Evolutionary conservation across 306 rosid genomes (phyloP).

Genomic region (Argentina anserina): DNA sequence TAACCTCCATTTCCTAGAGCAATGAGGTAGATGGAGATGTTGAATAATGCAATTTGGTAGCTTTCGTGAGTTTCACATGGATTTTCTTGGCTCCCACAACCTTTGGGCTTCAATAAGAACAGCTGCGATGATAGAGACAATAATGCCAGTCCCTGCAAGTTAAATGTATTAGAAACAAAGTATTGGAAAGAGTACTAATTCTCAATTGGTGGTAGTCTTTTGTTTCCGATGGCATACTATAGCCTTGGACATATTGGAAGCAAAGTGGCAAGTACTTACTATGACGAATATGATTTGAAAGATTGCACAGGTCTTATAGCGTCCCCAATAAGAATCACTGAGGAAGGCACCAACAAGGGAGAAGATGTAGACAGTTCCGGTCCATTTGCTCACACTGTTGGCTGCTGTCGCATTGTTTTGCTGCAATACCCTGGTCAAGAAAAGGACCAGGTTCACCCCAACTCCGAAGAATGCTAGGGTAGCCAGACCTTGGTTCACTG

Average conservation of each 20-base stretch:
- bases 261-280: slow-evolving; percentile 38
- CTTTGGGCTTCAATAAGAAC: slow-evolving; percentile 76
- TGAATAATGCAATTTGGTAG: slow-evolving; percentile 60
- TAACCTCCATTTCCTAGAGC: slow-evolving; percentile 97
- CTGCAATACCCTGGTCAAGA: slow-evolving; percentile 75
- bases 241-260: slow-evolving; percentile 6
- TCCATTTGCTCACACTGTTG: slow-evolving; percentile 94
- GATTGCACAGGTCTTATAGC: slow-evolving; percentile 81
- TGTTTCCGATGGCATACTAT: neutral
- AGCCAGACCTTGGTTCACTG: slow-evolving; percentile 94
- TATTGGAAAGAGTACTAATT: neutral
- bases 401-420: slow-evolving; percentile 88
- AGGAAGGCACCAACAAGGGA: slow-evolving; percentile 98
- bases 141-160: slow-evolving; percentile 63
- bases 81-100: slow-evolving; percentile 61
- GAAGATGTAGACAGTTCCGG: slow-evolving; percentile 88
- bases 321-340: slow-evolving; percentile 95
- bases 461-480: slow-evolving; percentile 91
- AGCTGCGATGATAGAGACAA: slow-evolving; percentile 72
- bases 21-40: slow-evolving; percentile 83
- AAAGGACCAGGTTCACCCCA: slow-evolving; percentile 90
- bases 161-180: neutral
- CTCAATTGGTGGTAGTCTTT: neutral
- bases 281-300: slow-evolving; percentile 82
- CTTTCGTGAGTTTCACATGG: slow-evolving; percentile 66